Percentiles rank a stretch among this genome's conserved stretches.
These are phyloP conservation scores for Cornus kousa DNA, from an alignment of 148 eudicot species.

Conservation along the genomic window DNA sequence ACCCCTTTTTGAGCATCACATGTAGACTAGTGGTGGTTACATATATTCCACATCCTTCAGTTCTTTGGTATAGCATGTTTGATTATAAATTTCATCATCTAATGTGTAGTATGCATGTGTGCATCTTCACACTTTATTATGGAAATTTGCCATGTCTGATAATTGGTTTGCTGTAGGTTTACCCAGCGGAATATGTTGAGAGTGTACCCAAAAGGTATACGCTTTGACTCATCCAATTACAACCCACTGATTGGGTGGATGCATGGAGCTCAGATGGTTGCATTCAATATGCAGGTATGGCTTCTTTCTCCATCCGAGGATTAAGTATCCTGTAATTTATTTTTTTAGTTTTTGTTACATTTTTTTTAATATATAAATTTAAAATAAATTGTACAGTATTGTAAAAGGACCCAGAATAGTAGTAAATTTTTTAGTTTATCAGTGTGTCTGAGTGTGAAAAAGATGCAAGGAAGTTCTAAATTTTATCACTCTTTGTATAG, in stretches of 20 bases:
- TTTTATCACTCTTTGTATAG: too few relatives aligned
- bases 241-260: conserved; percentile 79
- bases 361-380: too few relatives aligned
- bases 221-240: conserved; percentile 79
- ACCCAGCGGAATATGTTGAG: conserved; percentile 76
- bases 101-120: not conserved
- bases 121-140: conserved; percentile 3
- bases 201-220: conserved; percentile 79
- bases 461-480: not conserved
- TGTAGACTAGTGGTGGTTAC: not conserved
- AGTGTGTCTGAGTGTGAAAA: too few relatives aligned
- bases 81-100: not conserved
- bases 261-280: conserved; percentile 97
- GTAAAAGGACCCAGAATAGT: too few relatives aligned
- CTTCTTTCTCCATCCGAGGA: not conserved
- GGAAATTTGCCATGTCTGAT: conserved; percentile 7
- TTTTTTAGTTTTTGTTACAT: not conserved
- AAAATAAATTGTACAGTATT: too few relatives aligned
- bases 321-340: not conserved
- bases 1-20: not conserved
- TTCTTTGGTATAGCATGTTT: not conserved
- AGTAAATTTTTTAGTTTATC: too few relatives aligned
- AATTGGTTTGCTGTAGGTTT: conserved; percentile 43
- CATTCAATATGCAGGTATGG: conserved; percentile 83
- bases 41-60: not conserved